These are phyloP conservation scores for Talaromyces islandicus DNA, from an alignment of 2,329 filamentous ascomycete genomes.

Conservation along the genomic window DNA sequence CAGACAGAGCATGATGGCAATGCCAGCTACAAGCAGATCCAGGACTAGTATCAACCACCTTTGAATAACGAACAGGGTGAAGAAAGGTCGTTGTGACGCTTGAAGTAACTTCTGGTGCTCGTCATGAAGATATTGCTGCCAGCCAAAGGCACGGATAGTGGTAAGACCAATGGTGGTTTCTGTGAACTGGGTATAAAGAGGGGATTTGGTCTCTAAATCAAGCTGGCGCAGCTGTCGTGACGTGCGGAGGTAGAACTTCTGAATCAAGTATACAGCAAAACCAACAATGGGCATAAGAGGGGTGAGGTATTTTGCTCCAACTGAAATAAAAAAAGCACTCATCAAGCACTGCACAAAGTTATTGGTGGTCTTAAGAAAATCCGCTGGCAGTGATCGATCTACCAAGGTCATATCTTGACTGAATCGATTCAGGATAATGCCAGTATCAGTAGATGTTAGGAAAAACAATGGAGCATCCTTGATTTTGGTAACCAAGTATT, in stretches of 20 bases:
- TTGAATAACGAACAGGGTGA: conserved; percentile 52
- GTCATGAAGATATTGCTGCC: conserved; percentile 39
- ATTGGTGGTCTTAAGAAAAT: not conserved
- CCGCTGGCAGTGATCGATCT: conserved; percentile 30
- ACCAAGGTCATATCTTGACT: conserved; percentile 39
- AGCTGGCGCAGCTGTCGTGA: conserved; percentile 55
- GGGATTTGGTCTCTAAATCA: conserved; percentile 57
- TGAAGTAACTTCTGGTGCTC: conserved; percentile 47
- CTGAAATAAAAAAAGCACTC: not conserved
- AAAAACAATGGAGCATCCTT: conserved; percentile 39
- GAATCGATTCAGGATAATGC: conserved; percentile 37
- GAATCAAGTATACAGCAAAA: conserved; percentile 43
- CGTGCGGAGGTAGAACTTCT: conserved; percentile 55
- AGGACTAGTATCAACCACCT: conserved; percentile 51
- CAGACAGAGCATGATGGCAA: conserved; percentile 27
- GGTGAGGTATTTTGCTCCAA: conserved; percentile 35
- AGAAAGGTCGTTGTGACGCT: conserved; percentile 51
- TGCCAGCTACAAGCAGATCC: conserved; percentile 42
- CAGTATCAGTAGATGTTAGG: conserved; percentile 35
- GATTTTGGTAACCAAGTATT: conserved; percentile 49
- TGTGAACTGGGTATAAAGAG: conserved; percentile 52
- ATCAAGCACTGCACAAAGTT: not conserved
- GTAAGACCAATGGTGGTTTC: conserved; percentile 51
- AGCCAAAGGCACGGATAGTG: conserved; percentile 53
- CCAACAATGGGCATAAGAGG: conserved; percentile 48